phyloP scores from a whole-genome alignment of 2,329 filamentous ascomycete genomes.

The Cytospora schulzeri region DNA sequence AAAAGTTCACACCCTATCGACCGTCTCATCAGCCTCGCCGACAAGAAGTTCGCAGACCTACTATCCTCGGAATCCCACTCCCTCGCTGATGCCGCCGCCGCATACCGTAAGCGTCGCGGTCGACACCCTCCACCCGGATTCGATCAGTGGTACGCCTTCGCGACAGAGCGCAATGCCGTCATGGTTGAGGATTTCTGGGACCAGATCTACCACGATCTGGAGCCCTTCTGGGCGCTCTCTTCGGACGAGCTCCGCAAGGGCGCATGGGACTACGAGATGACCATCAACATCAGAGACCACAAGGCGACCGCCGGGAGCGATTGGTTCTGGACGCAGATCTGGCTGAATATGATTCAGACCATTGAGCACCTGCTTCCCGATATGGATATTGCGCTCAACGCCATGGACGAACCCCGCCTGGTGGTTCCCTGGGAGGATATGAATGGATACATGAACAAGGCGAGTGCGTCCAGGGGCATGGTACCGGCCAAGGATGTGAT shows the following conservation, averaged over 20 bases:
- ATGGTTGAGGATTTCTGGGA: slow-evolving; percentile 67
- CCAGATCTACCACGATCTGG: slow-evolving; percentile 64
- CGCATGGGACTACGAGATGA: slow-evolving; percentile 60
- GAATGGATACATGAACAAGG: slow-evolving; percentile 53
- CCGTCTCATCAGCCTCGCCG: slow-evolving; percentile 50
- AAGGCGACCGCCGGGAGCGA: slow-evolving; percentile 54
- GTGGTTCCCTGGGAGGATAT: slow-evolving; percentile 67
- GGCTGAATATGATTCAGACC: slow-evolving; percentile 55
- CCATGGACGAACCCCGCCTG: slow-evolving; percentile 68
- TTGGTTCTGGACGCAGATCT: slow-evolving; percentile 62
- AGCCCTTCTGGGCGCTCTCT: slow-evolving; percentile 60
- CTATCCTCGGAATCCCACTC: slow-evolving; percentile 50
- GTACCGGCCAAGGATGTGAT: slow-evolving; percentile 47
- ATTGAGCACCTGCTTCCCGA: slow-evolving; percentile 62
- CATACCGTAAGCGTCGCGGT: slow-evolving; percentile 58
- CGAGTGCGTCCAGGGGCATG: slow-evolving; percentile 50
- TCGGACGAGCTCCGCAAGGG: slow-evolving; percentile 50
- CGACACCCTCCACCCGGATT: slow-evolving; percentile 67
- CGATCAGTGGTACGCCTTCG: slow-evolving; percentile 60
- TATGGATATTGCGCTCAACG: slow-evolving; percentile 68
- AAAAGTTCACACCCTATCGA: slow-evolving; percentile 50
- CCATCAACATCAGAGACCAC: slow-evolving; percentile 58
- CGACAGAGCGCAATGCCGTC: slow-evolving; percentile 52
- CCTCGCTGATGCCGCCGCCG: slow-evolving; percentile 54
- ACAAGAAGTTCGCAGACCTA: slow-evolving; percentile 44